A percentile compares a stretch with the other conserved stretches of the same genome.
Conservation (phyloP, 805 yeast genomes). For the Komagataella ulmi region DNA sequence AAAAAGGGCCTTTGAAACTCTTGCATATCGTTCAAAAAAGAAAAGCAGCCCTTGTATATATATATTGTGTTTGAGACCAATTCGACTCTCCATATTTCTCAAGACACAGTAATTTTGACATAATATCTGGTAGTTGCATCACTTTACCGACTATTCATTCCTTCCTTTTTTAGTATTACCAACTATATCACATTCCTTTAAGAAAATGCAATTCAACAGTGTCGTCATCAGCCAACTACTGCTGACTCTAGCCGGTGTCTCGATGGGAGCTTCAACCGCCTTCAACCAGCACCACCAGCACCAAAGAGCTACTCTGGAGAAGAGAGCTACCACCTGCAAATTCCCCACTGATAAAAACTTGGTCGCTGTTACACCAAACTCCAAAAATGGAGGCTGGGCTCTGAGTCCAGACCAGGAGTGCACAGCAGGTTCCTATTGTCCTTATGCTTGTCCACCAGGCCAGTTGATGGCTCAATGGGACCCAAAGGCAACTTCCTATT, state of each 20-base stretch:
- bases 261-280: background rate
- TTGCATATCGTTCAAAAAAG: background rate
- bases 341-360: constrained; percentile 61
- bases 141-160: background rate
- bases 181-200: background rate
- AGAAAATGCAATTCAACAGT: background rate
- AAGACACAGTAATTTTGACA: background rate
- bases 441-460: constrained; percentile 87
- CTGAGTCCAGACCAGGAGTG: constrained; percentile 64
- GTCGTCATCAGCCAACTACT: background rate
- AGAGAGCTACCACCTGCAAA: constrained; percentile 24
- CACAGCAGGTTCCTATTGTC: constrained; percentile 70
- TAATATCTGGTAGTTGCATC: background rate
- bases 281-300: constrained; percentile 2
- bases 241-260: background rate
- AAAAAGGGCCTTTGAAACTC: background rate
- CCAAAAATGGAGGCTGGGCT: constrained; percentile 77
- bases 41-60: background rate
- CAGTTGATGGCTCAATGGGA: constrained; percentile 86
- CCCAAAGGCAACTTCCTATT: constrained; percentile 52
- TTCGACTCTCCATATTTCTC: background rate
- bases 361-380: constrained; percentile 49
- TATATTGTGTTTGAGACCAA: background rate
- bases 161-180: background rate
- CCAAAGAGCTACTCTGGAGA: background rate